phyloP scores from a whole-genome alignment of 2,329 filamentous ascomycete species.

The Aspergillus novofumigatus region DNA sequence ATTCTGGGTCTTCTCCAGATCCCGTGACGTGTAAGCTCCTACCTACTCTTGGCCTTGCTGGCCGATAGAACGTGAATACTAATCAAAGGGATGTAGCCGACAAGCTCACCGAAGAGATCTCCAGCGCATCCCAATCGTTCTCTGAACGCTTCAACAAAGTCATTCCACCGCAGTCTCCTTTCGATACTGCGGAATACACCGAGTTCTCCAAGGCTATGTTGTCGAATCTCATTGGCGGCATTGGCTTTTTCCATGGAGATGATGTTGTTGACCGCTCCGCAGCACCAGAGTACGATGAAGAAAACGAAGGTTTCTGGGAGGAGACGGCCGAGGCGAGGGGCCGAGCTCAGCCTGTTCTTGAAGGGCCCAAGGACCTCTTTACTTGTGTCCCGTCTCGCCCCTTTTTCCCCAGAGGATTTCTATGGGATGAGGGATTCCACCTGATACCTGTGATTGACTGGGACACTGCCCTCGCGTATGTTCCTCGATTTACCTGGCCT shows the following conservation, averaged over 20 bases:
- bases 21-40: conserved; percentile 47
- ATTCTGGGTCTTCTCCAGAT: conserved; percentile 63
- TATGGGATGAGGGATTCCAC: conserved; percentile 99
- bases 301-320: conserved; percentile 93
- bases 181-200: conserved; percentile 66
- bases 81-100: conserved; percentile 40
- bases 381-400: conserved; percentile 87
- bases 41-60: background rate
- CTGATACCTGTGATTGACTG: conserved; percentile 86
- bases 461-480: conserved; percentile 77
- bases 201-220: conserved; percentile 85
- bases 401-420: conserved; percentile 93
- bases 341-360: conserved; percentile 63
- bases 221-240: conserved; percentile 87
- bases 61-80: background rate
- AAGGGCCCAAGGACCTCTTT: conserved; percentile 84
- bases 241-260: conserved; percentile 91
- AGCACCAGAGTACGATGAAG: conserved; percentile 90
- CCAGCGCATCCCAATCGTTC: conserved; percentile 64
- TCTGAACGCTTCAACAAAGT: conserved; percentile 68
- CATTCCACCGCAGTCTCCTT: conserved; percentile 72
- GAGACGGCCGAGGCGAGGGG: conserved; percentile 76
- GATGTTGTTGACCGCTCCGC: conserved; percentile 86
- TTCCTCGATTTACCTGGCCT: background rate
- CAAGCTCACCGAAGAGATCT: conserved; percentile 67